Evolutionary conservation across 257 asterid genomes (phyloP), one percentile per base, ranked within the genome.

Genomic region (Henckelia pumila): DNA sequence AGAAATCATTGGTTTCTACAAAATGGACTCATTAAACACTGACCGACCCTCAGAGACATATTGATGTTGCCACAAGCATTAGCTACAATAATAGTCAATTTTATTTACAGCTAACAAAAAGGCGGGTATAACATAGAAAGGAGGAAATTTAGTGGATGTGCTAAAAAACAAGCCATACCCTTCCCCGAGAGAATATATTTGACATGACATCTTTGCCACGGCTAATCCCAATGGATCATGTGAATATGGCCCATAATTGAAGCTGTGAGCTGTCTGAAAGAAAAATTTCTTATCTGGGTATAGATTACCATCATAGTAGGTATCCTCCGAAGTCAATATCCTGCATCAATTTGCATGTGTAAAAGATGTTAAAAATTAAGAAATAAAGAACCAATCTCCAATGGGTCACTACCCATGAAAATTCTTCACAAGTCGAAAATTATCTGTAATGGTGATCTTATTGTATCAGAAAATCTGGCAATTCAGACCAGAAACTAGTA

Each of bases 281-380:
- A 75, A 72, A 64, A 71, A 67, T 63, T 63, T 82, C 69, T 74
- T 78, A 63, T 79, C 88, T 16, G 73, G 77, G 71, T 73, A 65
- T n/a, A 64, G 82, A 61, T 71, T 74, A 59, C 73, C 72, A 37
- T 85, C 88, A 71, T 80, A 93, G 75, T 86, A 90, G 50, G 91
- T 92, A 25, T 90, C 97, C 88, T 88, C 97, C 86, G 85, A 90
- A 29, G 92, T 86, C 76, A 90, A 65, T 90, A 85, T 80, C 90
- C 99, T 93, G 89, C 84, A 75, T 56, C 75, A 71, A 69, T 71
- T 71, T 72, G 58, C 26, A 52, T 22, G 33, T 68, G 67, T 9
- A 29, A 64, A 68, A 59, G 77, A 50, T 56, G 73, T 47, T 6
- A 47, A 61, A 61, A 49, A 52, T 61, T 13, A 21, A 40, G 63